Conservation (phyloP, 495 filamentous ascomycete species). For the Neurospora sp. region DNA sequence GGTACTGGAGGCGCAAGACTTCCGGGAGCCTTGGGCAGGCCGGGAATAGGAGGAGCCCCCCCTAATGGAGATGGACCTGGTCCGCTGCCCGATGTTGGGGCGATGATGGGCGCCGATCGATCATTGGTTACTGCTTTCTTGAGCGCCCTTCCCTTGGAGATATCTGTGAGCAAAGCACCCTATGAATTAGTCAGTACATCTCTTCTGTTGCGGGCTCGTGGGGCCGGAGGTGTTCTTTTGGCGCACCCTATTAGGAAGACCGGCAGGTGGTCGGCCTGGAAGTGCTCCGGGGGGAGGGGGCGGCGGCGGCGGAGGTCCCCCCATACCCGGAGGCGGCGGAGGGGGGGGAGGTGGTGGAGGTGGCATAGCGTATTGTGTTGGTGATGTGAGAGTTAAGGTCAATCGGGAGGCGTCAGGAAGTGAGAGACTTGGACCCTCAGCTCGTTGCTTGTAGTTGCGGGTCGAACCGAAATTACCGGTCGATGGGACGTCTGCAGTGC, state of each 20-base stretch:
- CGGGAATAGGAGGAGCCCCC: conserved; percentile 77
- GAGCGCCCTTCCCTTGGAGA: conserved; percentile 67
- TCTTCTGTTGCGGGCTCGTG: neutral
- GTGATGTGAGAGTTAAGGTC: neutral
- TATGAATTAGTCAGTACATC: conserved; percentile 34
- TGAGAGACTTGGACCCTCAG: neutral
- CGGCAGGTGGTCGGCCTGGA: conserved; percentile 10
- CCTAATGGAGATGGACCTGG: conserved; percentile 42
- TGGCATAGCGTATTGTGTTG: conserved; percentile 4
- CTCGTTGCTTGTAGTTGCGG: neutral
- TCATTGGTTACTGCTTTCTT: conserved; percentile 93
- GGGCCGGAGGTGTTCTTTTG: neutral
- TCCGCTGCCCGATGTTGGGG: conserved; percentile 39
- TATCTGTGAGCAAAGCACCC: conserved; percentile 86
- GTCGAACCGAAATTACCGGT: neutral
- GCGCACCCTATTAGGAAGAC: conserved; percentile 6
- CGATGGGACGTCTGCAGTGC: neutral
- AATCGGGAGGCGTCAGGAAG: neutral
- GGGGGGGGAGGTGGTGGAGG: conserved; percentile 25
- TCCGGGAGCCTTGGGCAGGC: conserved; percentile 44
- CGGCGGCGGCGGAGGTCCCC: conserved; percentile 16
- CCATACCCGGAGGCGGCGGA: conserved; percentile 18
- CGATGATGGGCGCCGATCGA: conserved; percentile 72
- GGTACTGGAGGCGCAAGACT: conserved; percentile 73
- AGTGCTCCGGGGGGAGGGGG: conserved; percentile 13